phyloP scores from a whole-genome alignment of 1,284 basidiomycete genomes.

The Xerocomus minutiporus region DNA sequence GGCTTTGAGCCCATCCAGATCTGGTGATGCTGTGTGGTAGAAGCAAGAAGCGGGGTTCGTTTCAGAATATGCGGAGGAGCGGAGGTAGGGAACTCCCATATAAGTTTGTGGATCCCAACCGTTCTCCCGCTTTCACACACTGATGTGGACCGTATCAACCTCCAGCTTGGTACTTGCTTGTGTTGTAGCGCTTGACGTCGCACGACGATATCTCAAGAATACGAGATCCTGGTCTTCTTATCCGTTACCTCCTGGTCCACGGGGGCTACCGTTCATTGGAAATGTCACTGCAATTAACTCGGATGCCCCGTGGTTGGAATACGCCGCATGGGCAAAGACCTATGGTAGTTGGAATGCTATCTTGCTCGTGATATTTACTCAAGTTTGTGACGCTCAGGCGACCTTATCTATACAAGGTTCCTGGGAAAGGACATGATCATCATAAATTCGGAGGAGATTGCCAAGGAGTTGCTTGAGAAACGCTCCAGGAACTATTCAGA shows the following conservation, averaged over 20 bases:
- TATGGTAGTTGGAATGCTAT: constrained; percentile 13
- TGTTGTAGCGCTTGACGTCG: constrained; percentile 11
- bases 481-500: constrained; percentile 37
- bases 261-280: constrained; percentile 17
- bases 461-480: constrained; percentile 41
- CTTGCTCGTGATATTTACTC: background rate
- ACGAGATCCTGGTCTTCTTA: background rate
- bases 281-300: constrained; percentile 3
- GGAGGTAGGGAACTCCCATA: background rate
- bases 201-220: constrained; percentile 6
- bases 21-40: background rate
- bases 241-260: constrained; percentile 24
- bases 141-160: constrained; percentile 9
- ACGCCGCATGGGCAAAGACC: constrained; percentile 20
- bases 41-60: background rate
- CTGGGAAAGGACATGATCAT: constrained; percentile 36
- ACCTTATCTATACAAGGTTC: constrained; percentile 29
- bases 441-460: constrained; percentile 36
- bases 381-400: constrained; percentile 18
- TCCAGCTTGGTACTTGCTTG: constrained; percentile 5
- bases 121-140: background rate
- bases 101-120: background rate
- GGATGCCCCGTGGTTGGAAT: constrained; percentile 21
- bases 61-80: background rate
- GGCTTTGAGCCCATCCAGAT: background rate